Base-by-base conservation (phyloP, 768 basidiomycete species). In the Suillus tomentosus region DNA sequence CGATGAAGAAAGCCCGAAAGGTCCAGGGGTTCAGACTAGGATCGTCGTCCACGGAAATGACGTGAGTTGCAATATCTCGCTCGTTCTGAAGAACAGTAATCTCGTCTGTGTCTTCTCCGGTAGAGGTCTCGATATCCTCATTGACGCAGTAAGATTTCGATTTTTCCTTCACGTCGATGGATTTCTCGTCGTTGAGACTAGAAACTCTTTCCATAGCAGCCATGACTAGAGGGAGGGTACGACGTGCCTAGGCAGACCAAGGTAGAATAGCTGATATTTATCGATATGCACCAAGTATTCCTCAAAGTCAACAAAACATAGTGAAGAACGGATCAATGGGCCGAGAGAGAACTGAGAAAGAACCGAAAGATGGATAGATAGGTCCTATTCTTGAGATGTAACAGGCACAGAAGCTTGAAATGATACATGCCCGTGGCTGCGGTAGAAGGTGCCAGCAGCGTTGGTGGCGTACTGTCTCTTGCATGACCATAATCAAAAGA, bases 1-100 rank as follows among this genome's bases (percentile, higher is more conserved):
- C 84, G 11, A 87, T 83, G 42, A 85, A 77, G 68, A 85, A 80
- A 13, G 81, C 75, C 10, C 82, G 78, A 73, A 84, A 80, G 55
- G 73, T 72, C 72, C 72, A 75, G 0, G 69, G 72, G 27, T 72
- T 73, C 50, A 73, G 74, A 7, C 69, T 66, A 5, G 69, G 64
- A 36, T 75, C 70, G 27, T 76, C 77, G 24, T 73, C 69, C 43
- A 83, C 72, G 17, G 74, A 76, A 62, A 86, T 80, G 34, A 86
- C 74, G 63, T 79, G 78, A 0, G 82, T 82, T 59, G 75, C 81
- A 39, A 84, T 78, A 64, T 83, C 83, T 60, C 79, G 79, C 67
- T 82, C 82, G 64, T 77, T 74, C 56, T 78, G 68, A 36, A 84
- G 77, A 42, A 74, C 70, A 0, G 64, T 45, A 19, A 66, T 67